These are phyloP conservation scores for Lagenaria siceraria DNA, from an alignment of 306 rosid species.

Conservation along the genomic window DNA sequence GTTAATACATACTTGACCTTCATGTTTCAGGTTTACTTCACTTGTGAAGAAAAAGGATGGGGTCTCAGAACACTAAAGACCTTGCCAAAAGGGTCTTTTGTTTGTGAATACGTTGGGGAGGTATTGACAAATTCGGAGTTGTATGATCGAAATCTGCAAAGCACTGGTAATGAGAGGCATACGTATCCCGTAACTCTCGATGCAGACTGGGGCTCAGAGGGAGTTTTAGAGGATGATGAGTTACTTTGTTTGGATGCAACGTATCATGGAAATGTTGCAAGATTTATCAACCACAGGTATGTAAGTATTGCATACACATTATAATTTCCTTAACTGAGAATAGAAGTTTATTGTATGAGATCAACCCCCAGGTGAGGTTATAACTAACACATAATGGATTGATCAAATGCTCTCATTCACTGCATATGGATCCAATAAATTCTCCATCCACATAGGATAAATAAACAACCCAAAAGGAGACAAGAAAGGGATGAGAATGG, in stretches of 20 bases:
- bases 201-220: constrained; percentile 92
- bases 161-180: constrained; percentile 42
- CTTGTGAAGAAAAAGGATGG: constrained; percentile 77
- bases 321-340: not conserved
- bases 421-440: not conserved
- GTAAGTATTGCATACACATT: not conserved
- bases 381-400: not conserved
- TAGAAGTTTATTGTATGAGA: not conserved
- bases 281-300: constrained; percentile 92
- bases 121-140: constrained; percentile 72
- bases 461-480: not conserved
- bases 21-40: constrained; percentile 52
- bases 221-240: constrained; percentile 57
- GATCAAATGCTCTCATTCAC: not conserved
- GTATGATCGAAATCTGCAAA: constrained; percentile 38
- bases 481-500: not conserved
- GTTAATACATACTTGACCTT: not conserved
- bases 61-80: constrained; percentile 64
- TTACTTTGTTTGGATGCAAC: constrained; percentile 94
- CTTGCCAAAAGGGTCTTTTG: constrained; percentile 64
- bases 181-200: constrained; percentile 88
- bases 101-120: constrained; percentile 86
- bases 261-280: constrained; percentile 71
- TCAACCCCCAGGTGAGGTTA: not conserved
- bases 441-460: not conserved